These are phyloP conservation scores for Novakomyces olei DNA, from an alignment of 805 yeast genomes.

Conservation along the genomic window DNA sequence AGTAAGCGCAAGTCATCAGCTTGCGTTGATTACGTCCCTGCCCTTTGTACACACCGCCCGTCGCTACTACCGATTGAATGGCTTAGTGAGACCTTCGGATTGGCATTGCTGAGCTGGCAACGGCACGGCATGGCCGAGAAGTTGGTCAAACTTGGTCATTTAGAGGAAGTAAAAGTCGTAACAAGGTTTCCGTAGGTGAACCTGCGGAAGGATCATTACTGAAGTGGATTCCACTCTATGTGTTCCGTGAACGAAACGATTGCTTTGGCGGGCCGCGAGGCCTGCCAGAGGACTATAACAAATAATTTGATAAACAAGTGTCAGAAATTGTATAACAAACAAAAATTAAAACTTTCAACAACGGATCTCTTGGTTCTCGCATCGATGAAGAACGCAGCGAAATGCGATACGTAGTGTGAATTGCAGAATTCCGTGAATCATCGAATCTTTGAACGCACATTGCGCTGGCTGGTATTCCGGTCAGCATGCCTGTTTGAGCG, in stretches of 20 bases:
- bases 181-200: conserved; percentile 25
- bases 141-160: conserved; percentile 23
- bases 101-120: conserved; percentile 19
- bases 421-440: conserved; percentile 22
- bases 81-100: conserved; percentile 23
- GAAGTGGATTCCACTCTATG: too few relatives aligned
- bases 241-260: too few relatives aligned
- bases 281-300: too few relatives aligned
- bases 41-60: conserved; percentile 25
- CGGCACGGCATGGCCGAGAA: conserved; percentile 1
- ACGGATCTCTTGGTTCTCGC: conserved; percentile 26
- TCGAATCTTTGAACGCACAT: conserved; percentile 27
- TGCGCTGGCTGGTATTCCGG: conserved; percentile 23
- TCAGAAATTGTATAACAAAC: not conserved
- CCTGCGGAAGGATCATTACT: conserved; percentile 22
- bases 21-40: conserved; percentile 26
- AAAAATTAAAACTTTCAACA: conserved; percentile 20
- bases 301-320: too few relatives aligned
- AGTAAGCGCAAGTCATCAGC: conserved; percentile 26
- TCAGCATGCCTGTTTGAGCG: conserved; percentile 23
- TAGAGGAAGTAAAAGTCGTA: conserved; percentile 26
- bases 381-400: conserved; percentile 27
- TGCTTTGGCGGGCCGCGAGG: too few relatives aligned
- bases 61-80: conserved; percentile 27
- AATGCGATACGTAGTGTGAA: conserved; percentile 23